Evolutionary conservation across 2,329 filamentous ascomycete genomes (phyloP).

Genomic region (Ceratocystis cubensis): DNA sequence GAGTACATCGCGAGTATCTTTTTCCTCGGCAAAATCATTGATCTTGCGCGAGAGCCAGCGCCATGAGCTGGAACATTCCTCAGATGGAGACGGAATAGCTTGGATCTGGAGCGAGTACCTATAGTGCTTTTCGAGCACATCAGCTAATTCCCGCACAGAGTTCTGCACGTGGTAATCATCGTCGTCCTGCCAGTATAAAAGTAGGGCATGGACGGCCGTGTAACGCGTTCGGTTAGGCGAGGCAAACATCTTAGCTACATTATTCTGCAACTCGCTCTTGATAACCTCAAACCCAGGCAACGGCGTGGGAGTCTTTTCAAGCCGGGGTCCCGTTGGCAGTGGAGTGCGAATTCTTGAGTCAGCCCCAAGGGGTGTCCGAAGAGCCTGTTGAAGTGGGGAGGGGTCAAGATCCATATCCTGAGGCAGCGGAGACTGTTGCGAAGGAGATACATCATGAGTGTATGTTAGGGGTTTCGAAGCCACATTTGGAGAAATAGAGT

Average conservation of each 20-base stretch:
- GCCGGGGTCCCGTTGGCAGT: slow-evolving; percentile 42
- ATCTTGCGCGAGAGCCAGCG: slow-evolving; percentile 42
- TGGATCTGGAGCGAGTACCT: slow-evolving; percentile 38
- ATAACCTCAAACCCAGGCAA: slow-evolving; percentile 40
- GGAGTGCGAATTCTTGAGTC: slow-evolving; percentile 44
- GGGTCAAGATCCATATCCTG: slow-evolving; percentile 47
- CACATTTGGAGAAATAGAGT: slow-evolving; percentile 7
- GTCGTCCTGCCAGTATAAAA: slow-evolving; percentile 47
- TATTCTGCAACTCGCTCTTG: slow-evolving; percentile 41
- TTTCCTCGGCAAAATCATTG: slow-evolving; percentile 40
- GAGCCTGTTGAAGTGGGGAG: slow-evolving; percentile 28
- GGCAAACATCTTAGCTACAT: slow-evolving; percentile 38
- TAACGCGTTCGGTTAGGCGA: slow-evolving; percentile 42
- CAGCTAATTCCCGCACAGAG: slow-evolving; percentile 36
- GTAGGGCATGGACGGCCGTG: slow-evolving; percentile 38
- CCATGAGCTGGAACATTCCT: slow-evolving; percentile 38
- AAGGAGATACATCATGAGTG: slow-evolving; percentile 30
- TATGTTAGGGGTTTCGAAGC: slow-evolving; percentile 27
- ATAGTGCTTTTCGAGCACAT: slow-evolving; percentile 41
- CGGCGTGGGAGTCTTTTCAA: slow-evolving; percentile 36
- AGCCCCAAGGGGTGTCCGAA: slow-evolving; percentile 32
- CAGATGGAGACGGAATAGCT: slow-evolving; percentile 38
- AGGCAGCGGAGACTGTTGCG: slow-evolving; percentile 25
- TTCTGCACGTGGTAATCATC: slow-evolving; percentile 30
- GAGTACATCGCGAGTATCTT: slow-evolving; percentile 42